Base-by-base conservation (phyloP, 2,329 filamentous ascomycete genomes). In the Coniochaeta prunicola region DNA sequence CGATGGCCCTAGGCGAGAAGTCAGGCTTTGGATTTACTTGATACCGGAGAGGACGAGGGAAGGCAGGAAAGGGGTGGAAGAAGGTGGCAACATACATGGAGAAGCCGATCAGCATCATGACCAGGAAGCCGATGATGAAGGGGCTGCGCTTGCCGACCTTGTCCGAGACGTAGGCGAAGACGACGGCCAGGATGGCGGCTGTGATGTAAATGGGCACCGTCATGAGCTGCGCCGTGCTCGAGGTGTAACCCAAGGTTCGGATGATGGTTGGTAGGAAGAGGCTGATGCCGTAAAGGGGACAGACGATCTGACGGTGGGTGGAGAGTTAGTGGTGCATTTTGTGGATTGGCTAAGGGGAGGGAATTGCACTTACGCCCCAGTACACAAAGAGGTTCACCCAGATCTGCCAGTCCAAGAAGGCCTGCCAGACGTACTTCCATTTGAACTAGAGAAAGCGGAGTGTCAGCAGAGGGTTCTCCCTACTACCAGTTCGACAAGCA, bases 371-470 rank as follows among this genome's bases (percentile, higher is more conserved):
- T 70, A 87, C 83, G 9, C 85, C 83, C 76, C 86, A 86, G 65
- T 85, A 85, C 34, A 89, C 82, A 56, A 87, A 75, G 4, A 87
- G 74, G 57, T 79, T 80, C 30, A 78, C 71, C 75, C 77, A 81
- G 53, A 91, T 92, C 73, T 96, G 93, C 87, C 89, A 94, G 67
- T 96, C 91, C 38, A 79, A 84, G 53, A 93, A 75, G 1, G 86
- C 86, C 8, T 84, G 80, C 81, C 84, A 86, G 60, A 94, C 84
- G 67, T 92, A 94, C 15, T 77, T 76, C 83, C 87, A 89, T 62
- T 86, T 80, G 70, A 94, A 94, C 55, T 38, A n/a, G 3, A n/a
- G n/a, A n/a, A n/a, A 9, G 9, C 19, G 4, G 36, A 4, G 9
- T 4, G 36, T 38, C 10, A 38, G 36, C 17, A n/a, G 6, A 33